Percentiles rank a stretch among this genome's conserved stretches.
Evolutionary conservation across 2,329 filamentous ascomycete genomes (phyloP).

Genomic region (Neonectria magnoliae): DNA sequence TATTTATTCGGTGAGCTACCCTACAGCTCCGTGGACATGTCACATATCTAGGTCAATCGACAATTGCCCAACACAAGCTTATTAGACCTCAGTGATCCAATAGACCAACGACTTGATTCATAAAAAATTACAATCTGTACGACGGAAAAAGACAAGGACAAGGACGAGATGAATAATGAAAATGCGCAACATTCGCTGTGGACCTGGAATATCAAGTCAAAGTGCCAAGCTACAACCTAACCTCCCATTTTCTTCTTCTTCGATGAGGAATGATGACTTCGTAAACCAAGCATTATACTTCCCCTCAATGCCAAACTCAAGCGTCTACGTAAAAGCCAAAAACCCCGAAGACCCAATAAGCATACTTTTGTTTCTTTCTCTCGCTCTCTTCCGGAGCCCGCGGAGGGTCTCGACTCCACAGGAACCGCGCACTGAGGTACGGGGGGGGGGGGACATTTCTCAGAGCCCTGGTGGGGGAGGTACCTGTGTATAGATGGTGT

Average conservation of each 20-base stretch:
- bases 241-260: background rate
- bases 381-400: background rate
- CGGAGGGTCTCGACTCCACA: background rate
- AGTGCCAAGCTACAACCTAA: background rate
- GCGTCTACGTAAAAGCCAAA: slow-evolving; percentile 35
- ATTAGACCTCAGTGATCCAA: background rate
- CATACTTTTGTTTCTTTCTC: slow-evolving; percentile 9
- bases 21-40: background rate
- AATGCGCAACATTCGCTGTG: background rate
- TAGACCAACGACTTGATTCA: no score
- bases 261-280: background rate
- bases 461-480: slow-evolving; percentile 67
- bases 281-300: slow-evolving; percentile 34
- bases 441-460: slow-evolving; percentile 11
- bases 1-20: background rate
- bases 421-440: background rate
- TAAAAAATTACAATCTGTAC: background rate
- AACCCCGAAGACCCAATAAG: slow-evolving; percentile 22
- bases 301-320: slow-evolving; percentile 32
- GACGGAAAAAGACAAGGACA: background rate
- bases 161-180: background rate
- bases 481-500: slow-evolving; percentile 51
- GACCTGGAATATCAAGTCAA: slow-evolving; percentile 3
- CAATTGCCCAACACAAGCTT: background rate
- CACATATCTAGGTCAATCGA: no score